Conservation (phyloP, 345 rosid genomes). For the Salix purpurea region DNA sequence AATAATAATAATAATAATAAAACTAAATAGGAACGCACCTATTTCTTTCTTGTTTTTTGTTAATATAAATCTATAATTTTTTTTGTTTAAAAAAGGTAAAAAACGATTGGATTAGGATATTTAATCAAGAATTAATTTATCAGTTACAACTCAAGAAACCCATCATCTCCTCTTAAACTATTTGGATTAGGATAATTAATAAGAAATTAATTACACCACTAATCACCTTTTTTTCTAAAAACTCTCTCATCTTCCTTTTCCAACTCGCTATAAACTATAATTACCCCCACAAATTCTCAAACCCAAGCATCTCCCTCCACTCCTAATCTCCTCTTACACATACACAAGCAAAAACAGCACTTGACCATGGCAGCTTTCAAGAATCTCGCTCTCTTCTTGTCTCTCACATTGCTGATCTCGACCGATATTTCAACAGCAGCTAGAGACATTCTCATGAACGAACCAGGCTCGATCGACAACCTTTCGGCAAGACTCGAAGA, state of each 20-base stretch:
- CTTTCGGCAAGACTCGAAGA: conserved; percentile 32
- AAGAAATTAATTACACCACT: neutral
- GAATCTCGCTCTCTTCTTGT: conserved; percentile 10
- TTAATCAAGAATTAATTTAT: too few relatives aligned
- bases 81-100: too few relatives aligned
- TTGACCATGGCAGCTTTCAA: neutral
- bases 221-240: neutral
- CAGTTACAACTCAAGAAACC: neutral
- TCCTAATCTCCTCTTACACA: neutral
- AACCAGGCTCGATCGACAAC: conserved; percentile 16
- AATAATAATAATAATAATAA: too few relatives aligned
- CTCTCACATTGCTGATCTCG: conserved; percentile 18
- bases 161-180: neutral
- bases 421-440: conserved; percentile 1
- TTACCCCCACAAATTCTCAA: neutral
- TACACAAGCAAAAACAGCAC: neutral
- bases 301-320: neutral
- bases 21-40: neutral
- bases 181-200: neutral
- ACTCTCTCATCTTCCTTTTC: neutral
- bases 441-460: conserved; percentile 5
- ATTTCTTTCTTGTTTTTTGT: too few relatives aligned
- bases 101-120: neutral
- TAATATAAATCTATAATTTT: neutral
- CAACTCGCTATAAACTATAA: neutral